Evolutionary conservation across 805 yeast species (phyloP), one percentile per base, ranked within the genome.

Genomic region (Yarrowia sp.): DNA sequence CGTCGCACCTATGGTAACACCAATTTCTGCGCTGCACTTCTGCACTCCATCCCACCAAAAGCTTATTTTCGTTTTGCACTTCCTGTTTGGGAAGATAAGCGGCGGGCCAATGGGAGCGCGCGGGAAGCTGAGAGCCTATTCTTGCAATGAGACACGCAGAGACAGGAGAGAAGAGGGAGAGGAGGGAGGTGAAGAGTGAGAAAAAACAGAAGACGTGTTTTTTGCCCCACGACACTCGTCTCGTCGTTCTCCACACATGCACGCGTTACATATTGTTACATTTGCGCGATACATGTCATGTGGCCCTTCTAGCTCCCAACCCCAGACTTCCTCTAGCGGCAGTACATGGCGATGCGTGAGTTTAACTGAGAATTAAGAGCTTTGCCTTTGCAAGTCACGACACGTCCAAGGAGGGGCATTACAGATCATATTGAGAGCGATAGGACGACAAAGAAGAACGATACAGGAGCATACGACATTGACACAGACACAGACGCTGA

Each of bases 251-350:
- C 49, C 49, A 19, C 49, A 16, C 51, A 44, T 44, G 53, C 56
- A 33, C 56, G 3, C 13, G 16, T 51, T 51, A 51, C 58, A 51
- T 51, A 35, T 51, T 35, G 58, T 51, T 51, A 51, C 58, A 51
- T 49, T 31, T 47, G 29, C 1, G 33, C 35, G n/a, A 14, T 21
- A 8, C 31, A 44, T 19, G 39, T 47, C 38, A 32, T 21, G 39
- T 31, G 38, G 25, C 31, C 47, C 8, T n/a, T 24, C 19, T 21
- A 16, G 6, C 25, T 33, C 56, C 56, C 38, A 47, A 47, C 42
- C 42, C 42, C 58, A 33, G 58, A 51, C 41, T 33, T 51, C 58
- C 58, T 24, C 32, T 51, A 33, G 58, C 42, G 58, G 58, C 42
- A 51, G 42, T 32, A 51, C 55, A 47, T 47, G 55, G 55, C 53